Evolutionary conservation across 1,284 basidiomycete genomes (phyloP), one percentile per base, ranked within the genome.

Genomic region (Mycocalia duriaeana): DNA sequence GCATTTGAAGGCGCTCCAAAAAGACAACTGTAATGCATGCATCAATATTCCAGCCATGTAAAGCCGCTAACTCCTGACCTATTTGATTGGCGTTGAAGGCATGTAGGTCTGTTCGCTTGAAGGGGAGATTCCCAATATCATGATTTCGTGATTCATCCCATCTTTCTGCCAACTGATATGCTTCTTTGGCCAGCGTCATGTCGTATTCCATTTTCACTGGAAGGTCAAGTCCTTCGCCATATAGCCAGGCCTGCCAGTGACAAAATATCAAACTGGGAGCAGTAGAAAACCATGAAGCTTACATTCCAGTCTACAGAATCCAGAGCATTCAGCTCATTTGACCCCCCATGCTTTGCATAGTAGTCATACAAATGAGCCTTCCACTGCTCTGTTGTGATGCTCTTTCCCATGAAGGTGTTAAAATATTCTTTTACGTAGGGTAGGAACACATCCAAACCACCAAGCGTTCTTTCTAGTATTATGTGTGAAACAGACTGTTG

Each of bases 361-460:
- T 87, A 95, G n/a, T 62, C 68, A 57, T 87, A 91, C 18, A 99
- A 71, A 61, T 98, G 91, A 4, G 74, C 70, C 58, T 89, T 87
- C 93, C 94, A 98, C 57, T 95, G 80, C 31, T 82, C 72, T 0
- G 93, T 96, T 13, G 87, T 89, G 62, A 98, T 91, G 52, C 90
- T 89, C 61, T 85, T 81, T 13, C 92, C 88, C 52, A 78, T 79
- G 66, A 85, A 92, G 0, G 81, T 83, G 45, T 78, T 73, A 51
- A 94, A 89, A 64, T 93, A 94, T 61, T 89, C 80, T 54, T 76
- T 79, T 26, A 89, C 77, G 56, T 94, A 94, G 0, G 89, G 89
- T 16, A 91, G 62, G 70, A 94, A 91, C 11, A 80, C 79, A 43
- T 96, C 85, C 42, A 96, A 70, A 1, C 95, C 95, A 20, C 94